Evolutionary conservation across 345 rosid species (phyloP), one percentile per base, ranked within the genome.

Genomic region (Euphorbia tirucalli): DNA sequence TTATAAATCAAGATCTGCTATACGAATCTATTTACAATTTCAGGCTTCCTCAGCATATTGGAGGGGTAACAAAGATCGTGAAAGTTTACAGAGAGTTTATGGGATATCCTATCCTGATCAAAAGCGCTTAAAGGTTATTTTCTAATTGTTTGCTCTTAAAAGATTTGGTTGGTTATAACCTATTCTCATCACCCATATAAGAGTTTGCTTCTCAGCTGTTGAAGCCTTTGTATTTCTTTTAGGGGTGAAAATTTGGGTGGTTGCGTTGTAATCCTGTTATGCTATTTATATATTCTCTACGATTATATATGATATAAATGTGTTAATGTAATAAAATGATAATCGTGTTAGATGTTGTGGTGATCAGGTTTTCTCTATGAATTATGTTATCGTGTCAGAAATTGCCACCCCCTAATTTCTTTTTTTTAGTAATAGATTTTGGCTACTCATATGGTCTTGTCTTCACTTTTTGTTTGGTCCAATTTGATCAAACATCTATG

Each of bases 31-130:
- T 73, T 71, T 75, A n/a, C 18, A 13, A 70, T 79, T 66, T 59
- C 81, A 96, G 99, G 99, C 99, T 84, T 96, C 98, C 49, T 87
- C 97, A 49, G 97, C 99, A 60, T 96, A 96, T 81, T 96, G 99
- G 99, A 88, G 93, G 83, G 98, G 95, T 31, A 73, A 80, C 79
- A 93, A 85, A 69, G 89, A 90, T 70, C 94, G 94, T 66, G 99
- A 93, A 80, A 96, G 98, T 78, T 82, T 92, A 77, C 98, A 95
- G 75, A 90, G 99, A 83, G 99, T 96, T 39, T 96, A 96, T 84
- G 98, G 99, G 66, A 93, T 96, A 80, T 96, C 99, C 25, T 96
- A 82, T 85, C 97, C 98, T 16, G 99, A 96, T 74, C 85, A 88
- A 78, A 90, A 91, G 66, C 91, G 79, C 39, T 84, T 96, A 83